Evolutionary conservation across 2,329 filamentous ascomycete genomes (phyloP), one percentile per base, ranked within the genome.

Genomic region (Epichloe hybrida): DNA sequence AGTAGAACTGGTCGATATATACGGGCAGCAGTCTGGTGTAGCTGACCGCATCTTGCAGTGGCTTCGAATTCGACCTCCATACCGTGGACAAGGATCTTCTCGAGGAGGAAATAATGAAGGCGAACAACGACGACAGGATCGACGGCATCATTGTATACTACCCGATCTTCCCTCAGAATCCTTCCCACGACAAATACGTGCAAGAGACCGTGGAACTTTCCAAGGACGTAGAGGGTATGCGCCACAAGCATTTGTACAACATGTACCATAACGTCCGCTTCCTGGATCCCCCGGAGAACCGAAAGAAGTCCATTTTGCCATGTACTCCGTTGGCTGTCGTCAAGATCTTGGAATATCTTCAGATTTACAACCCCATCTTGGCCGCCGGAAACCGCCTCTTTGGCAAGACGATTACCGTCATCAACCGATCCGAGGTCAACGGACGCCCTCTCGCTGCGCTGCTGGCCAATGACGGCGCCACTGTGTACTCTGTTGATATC

Each of bases 181-280:
- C 83, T 49, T 78, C 81, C 31, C 88, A 95, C 68, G 93, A 98
- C 69, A 86, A 87, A 67, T 97, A 97, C 68, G 81, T 98, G 57
- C 91, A 97, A 71, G 90, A 96, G 71, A 88, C 94, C 3, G 89
- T 96, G 51, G 83, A 88, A 51, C 77, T 95, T 42, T 72, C 79
- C 67, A 97, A 98, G 70, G 93, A 98, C 62, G 91, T 98, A 57
- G 93, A 98, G 69, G 93, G 93, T 37, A 80, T 98, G 52, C 88
- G 85, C 60, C 91, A 96, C 69, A 84, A 83, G 64, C 90, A 97
- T 71, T 85, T 97, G 63, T 90, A 91, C 79, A 98, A 98, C 77
- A 96, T 98, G 90, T 98, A 97, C 72, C 87, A 96, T 74, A 98
- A 98, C 72, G 81, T 95, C 61, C 88, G 93, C 57, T 97, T 90